phyloP scores from a whole-genome alignment of 2,329 filamentous ascomycete species.

The Pseudogymnoascus sp. region DNA sequence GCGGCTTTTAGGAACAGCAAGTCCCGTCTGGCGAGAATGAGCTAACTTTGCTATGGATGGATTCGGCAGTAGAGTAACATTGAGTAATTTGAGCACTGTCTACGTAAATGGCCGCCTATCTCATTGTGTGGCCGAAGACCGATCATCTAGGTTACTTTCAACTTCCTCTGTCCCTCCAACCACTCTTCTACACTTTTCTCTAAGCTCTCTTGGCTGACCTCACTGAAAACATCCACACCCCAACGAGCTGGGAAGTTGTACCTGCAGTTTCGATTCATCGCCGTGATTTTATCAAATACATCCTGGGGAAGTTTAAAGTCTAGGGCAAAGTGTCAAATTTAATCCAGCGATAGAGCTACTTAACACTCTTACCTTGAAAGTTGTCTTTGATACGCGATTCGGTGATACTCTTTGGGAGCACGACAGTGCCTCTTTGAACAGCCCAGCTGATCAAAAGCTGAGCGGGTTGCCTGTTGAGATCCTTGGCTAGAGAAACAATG shows the following conservation, averaged over 20 bases:
- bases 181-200: slow-evolving; percentile 31
- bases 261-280: slow-evolving; percentile 32
- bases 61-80: too few species aligned
- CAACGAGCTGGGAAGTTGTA: slow-evolving; percentile 38
- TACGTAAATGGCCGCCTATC: too few species aligned
- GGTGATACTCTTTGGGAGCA: slow-evolving; percentile 48
- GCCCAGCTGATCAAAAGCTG: slow-evolving; percentile 48
- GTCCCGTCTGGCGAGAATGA: too few species aligned
- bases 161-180: slow-evolving; percentile 29
- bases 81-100: too few species aligned
- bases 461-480: slow-evolving; percentile 43
- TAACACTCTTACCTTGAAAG: slow-evolving; percentile 25
- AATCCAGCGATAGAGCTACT: neutral
- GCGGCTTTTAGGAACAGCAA: too few species aligned
- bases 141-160: neutral
- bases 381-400: slow-evolving; percentile 43
- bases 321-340: slow-evolving; percentile 26
- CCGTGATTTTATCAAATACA: slow-evolving; percentile 32
- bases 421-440: slow-evolving; percentile 44
- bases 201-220: slow-evolving; percentile 32
- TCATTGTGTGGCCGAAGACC: too few species aligned
- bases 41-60: too few species aligned
- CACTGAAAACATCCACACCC: slow-evolving; percentile 38
- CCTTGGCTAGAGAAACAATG: slow-evolving; percentile 45
- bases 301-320: slow-evolving; percentile 32